Conservation (phyloP, 306 rosid genomes). For the Inga oerstediana region DNA sequence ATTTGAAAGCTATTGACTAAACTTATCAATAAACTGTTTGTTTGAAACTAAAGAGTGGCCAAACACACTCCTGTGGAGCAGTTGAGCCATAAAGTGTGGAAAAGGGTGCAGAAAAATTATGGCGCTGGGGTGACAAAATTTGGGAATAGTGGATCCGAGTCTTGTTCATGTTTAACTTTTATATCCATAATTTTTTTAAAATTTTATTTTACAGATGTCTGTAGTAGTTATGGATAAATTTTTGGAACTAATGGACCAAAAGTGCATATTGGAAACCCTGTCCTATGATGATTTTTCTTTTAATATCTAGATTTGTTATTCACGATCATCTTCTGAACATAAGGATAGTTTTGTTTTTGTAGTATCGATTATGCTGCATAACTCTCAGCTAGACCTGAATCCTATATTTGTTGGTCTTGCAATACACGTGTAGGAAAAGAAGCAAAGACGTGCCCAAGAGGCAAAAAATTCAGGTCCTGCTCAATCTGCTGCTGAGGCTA, state of each 20-base stretch:
- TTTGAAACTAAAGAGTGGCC: background rate
- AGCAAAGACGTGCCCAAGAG: slow-evolving; percentile 47
- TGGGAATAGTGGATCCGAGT: background rate
- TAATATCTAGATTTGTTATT: background rate
- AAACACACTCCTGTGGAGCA: background rate
- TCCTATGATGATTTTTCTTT: background rate
- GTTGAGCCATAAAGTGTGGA: background rate
- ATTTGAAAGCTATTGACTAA: background rate
- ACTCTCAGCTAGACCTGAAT: slow-evolving; percentile 1
- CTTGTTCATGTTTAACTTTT: background rate
- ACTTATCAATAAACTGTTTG: background rate
- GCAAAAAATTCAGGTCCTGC: slow-evolving; percentile 62
- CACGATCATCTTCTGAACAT: background rate
- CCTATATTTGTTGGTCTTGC: slow-evolving; percentile 18
- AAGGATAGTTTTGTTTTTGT: slow-evolving; percentile 10
- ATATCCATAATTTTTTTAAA: background rate
- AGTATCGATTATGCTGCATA: background rate
- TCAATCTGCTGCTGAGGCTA: slow-evolving; percentile 74
- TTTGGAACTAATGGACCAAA: background rate
- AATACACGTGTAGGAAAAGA: slow-evolving; percentile 48
- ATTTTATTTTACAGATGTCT: background rate
- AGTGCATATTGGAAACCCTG: background rate
- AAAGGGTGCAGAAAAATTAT: background rate
- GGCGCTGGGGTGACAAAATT: background rate
- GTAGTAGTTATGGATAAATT: background rate